Conservation (phyloP, 129 eudicot species). For the Chrysanthemum seticuspe region DNA sequence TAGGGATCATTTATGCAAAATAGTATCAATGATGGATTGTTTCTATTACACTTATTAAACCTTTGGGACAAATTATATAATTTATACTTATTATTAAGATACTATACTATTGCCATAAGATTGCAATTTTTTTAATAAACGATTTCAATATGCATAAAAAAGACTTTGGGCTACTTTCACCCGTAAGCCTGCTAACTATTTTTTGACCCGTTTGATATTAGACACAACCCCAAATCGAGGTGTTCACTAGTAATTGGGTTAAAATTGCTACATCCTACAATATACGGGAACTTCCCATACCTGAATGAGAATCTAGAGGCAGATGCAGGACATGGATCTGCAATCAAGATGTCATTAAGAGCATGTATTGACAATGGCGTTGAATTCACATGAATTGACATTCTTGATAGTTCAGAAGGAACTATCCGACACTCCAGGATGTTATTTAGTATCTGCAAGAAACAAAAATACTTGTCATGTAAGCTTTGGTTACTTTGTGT, state of each 20-base stretch:
- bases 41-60: too few relatives aligned
- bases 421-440: conserved; percentile 53
- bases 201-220: too few relatives aligned
- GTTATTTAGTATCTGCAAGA: conserved; percentile 59
- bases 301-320: conserved; percentile 90
- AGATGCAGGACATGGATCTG: conserved; percentile 90
- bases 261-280: neutral
- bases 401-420: conserved; percentile 74
- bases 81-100: too few relatives aligned
- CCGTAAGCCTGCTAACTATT: too few relatives aligned
- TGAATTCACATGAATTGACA: conserved; percentile 68
- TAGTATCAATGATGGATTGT: too few relatives aligned
- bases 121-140: too few relatives aligned
- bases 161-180: too few relatives aligned
- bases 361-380: conserved; percentile 51
- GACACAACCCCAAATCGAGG: too few relatives aligned
- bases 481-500: neutral
- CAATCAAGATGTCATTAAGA: conserved; percentile 71
- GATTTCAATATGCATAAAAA: too few relatives aligned
- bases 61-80: too few relatives aligned
- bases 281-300: conserved; percentile 30
- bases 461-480: neutral
- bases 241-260: neutral
- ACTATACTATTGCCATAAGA: too few relatives aligned
- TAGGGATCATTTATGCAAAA: too few relatives aligned